A percentile compares a stretch with the other conserved stretches of the same genome.
Evolutionary conservation across 2,329 filamentous ascomycete species (phyloP).

Genomic region (Aureobasidium namibiae): DNA sequence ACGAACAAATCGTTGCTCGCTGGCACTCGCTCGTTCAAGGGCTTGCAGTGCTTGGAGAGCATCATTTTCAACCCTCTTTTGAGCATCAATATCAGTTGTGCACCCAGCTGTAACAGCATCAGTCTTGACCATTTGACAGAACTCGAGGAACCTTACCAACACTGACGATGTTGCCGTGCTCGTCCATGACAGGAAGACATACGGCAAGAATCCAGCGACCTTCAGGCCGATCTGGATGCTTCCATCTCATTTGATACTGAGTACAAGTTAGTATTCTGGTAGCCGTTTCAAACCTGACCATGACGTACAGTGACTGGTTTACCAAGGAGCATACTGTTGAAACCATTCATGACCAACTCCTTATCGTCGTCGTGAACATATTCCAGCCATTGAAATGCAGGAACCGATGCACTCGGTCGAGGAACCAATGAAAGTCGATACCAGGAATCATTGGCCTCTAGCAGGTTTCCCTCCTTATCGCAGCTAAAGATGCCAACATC

Average conservation of each 20-base stretch:
- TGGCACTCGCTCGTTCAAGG: conserved; percentile 32
- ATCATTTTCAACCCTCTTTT: conserved; percentile 25
- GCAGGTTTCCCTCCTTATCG: conserved; percentile 9
- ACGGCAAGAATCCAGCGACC: conserved; percentile 19
- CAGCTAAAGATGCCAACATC: conserved; percentile 15
- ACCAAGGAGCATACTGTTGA: neutral
- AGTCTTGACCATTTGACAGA: neutral
- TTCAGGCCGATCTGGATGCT: neutral
- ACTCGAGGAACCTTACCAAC: neutral
- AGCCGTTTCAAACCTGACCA: neutral
- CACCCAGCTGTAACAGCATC: conserved; percentile 15
- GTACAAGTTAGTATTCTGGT: neutral
- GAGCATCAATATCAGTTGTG: conserved; percentile 20
- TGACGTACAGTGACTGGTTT: conserved; percentile 4
- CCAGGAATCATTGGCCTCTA: conserved; percentile 15
- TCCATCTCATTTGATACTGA: conserved; percentile 12
- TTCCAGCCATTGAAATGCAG: conserved; percentile 5
- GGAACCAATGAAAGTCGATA: conserved; percentile 5
- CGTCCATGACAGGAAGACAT: conserved; percentile 17
- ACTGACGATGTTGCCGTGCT: conserved; percentile 15
- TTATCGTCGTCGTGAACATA: conserved; percentile 5
- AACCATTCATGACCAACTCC: conserved; percentile 3
- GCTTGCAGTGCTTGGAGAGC: conserved; percentile 31
- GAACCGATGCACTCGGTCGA: neutral
- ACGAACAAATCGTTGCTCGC: conserved; percentile 23